phyloP scores from a whole-genome alignment of 257 asterid species.

The Nicotiana tabacum region DNA sequence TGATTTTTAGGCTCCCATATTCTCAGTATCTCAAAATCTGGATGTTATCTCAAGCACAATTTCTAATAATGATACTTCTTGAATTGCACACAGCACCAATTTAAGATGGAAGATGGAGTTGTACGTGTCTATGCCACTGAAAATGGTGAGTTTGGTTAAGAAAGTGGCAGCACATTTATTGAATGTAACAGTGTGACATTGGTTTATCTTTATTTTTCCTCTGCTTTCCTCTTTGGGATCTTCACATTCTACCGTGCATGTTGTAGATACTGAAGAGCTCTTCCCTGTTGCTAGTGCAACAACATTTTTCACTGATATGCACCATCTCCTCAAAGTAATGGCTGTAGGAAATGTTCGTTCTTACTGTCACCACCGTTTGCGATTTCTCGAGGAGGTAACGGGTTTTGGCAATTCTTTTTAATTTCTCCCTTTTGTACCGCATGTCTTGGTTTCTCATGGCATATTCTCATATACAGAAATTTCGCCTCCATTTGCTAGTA shows the following conservation, averaged over 20 bases:
- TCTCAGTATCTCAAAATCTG: background rate
- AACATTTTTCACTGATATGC: constrained; percentile 85
- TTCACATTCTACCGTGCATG: background rate
- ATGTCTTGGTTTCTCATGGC: constrained; percentile 10
- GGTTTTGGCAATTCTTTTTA: constrained; percentile 17
- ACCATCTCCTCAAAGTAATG: constrained; percentile 72
- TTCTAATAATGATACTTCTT: constrained; percentile 21
- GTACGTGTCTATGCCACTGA: constrained; percentile 75
- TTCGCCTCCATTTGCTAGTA: constrained; percentile 78
- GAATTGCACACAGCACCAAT: constrained; percentile 54
- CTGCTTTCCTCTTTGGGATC: background rate
- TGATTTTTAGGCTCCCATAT: constrained; percentile 3
- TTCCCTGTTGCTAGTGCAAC: constrained; percentile 84
- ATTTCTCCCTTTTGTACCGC: constrained; percentile 6
- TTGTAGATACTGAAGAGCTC: constrained; percentile 64
- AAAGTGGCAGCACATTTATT: constrained; percentile 1
- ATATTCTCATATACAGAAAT: constrained; percentile 44
- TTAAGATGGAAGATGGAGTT: constrained; percentile 88
- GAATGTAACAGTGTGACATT: background rate
- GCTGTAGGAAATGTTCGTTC: constrained; percentile 81
- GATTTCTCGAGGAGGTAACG: constrained; percentile 84
- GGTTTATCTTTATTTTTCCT: background rate
- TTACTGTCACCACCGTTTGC: constrained; percentile 70
- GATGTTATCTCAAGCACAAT: constrained; percentile 11
- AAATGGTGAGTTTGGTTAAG: constrained; percentile 41